Conservation (phyloP, 2,329 filamentous ascomycete species). For the Trichoderma atrobrunneum region DNA sequence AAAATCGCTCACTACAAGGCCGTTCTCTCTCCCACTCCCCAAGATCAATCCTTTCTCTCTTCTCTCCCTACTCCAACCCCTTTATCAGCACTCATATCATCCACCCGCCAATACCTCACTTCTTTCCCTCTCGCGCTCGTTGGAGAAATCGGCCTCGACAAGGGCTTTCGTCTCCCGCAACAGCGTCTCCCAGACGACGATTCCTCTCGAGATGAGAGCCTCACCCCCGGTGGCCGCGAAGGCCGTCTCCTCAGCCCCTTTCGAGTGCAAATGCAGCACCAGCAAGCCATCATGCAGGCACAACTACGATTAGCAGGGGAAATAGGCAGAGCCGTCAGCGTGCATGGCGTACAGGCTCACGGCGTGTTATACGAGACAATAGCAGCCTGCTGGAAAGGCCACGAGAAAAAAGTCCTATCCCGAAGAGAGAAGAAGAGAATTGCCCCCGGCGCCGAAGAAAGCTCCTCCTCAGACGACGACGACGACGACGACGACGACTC, state of each 20-base stretch:
- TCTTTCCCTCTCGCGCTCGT: slow-evolving; percentile 63
- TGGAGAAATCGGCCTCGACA: slow-evolving; percentile 77
- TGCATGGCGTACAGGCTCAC: slow-evolving; percentile 75
- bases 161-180: slow-evolving; percentile 69
- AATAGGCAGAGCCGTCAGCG: slow-evolving; percentile 61
- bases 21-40: slow-evolving; percentile 58
- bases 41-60: slow-evolving; percentile 43
- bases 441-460: slow-evolving; percentile 47
- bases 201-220: slow-evolving; percentile 28
- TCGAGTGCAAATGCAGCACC: slow-evolving; percentile 66
- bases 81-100: slow-evolving; percentile 55
- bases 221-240: slow-evolving; percentile 70
- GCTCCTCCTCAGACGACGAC: slow-evolving; percentile 17
- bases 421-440: slow-evolving; percentile 55
- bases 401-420: slow-evolving; percentile 61
- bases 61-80: slow-evolving; percentile 59
- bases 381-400: slow-evolving; percentile 65
- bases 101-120: slow-evolving; percentile 55
- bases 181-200: slow-evolving; percentile 44
- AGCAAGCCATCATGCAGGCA: slow-evolving; percentile 61
- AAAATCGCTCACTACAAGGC: slow-evolving; percentile 60
- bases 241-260: slow-evolving; percentile 66
- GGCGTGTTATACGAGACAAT: slow-evolving; percentile 67
- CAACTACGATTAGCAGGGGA: slow-evolving; percentile 72
- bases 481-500: slow-evolving; percentile 26